Base-by-base conservation (phyloP, 2,329 filamentous ascomycete genomes). In the Verticillium tricorpus region DNA sequence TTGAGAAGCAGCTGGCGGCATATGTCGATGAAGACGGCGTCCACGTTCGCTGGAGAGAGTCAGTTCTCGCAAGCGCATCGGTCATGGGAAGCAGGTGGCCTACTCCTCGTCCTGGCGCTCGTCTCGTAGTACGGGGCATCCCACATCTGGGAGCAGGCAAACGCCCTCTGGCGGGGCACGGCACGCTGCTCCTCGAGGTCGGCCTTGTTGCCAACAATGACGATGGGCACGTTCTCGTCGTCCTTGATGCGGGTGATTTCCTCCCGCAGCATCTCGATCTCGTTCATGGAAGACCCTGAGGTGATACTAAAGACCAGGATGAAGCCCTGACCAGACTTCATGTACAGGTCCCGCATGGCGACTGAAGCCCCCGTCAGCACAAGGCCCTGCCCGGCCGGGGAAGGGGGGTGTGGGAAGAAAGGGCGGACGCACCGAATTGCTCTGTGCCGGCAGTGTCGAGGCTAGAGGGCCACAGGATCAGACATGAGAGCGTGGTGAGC, bases 231-330 rank as follows among this genome's bases (percentile, higher is more conserved):
- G 65, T 88, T 89, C 61, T 92, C 89, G 75, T 94, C 91, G 73
- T 93, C 90, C 77, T 96, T 96, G 77, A 96, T 94, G 63, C 92
- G 91, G 64, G 93, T 89, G 66, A 97, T 96, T 76, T 96, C 92
- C 71, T 96, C 92, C 58, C 92, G 89, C 52, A 97, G 82, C 68
- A 91, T 89, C 68, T 86, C 84, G 34, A 97, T 84, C 75, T 97
- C 92, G 68, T 88, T 85, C 50, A 97, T 82, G n/a, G 92, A 96
- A 37, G 91, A 91, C 64, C 85, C 82, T 64, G 91, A 95, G 19
- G 92, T 94, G 72, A 96, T 96, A 76, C 90, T 94, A 78, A 96
- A 97, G 62, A 96, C 93, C 40, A 97, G 84, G 61, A 97, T 85
- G 74, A 97, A 97, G 0, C 93, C 92, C 77, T 96, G 92, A 61